These are phyloP conservation scores for Neurospora sp. DNA, from an alignment of 2,329 filamentous ascomycete species.

Conservation along the genomic window DNA sequence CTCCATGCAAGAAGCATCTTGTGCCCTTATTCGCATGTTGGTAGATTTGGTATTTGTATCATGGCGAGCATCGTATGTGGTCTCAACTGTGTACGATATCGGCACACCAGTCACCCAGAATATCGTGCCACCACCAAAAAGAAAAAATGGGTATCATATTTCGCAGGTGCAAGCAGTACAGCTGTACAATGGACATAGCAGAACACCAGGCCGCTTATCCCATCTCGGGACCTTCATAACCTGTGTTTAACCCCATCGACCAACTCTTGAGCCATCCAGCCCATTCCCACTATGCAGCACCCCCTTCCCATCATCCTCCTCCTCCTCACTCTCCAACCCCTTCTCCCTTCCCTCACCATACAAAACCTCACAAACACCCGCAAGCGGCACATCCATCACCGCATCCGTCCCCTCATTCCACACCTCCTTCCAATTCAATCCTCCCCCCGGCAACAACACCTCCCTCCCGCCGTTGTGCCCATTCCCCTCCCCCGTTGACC, in stretches of 20 bases:
- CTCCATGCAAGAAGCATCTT: too few species aligned
- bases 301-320: slow-evolving; percentile 5
- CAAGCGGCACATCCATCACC: slow-evolving; percentile 92
- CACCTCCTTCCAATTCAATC: slow-evolving; percentile 63
- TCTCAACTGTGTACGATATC: too few species aligned
- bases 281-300: neutral
- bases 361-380: slow-evolving; percentile 87
- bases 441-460: slow-evolving; percentile 12
- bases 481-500: slow-evolving; percentile 19
- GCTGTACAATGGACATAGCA: neutral
- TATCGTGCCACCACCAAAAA: neutral
- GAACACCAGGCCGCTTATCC: neutral
- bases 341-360: slow-evolving; percentile 54
- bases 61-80: too few species aligned
- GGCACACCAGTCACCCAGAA: neutral
- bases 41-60: too few species aligned
- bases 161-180: neutral
- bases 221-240: neutral
- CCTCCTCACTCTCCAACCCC: slow-evolving; percentile 10
- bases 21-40: too few species aligned
- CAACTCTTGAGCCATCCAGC: neutral
- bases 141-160: neutral
- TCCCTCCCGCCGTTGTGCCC: slow-evolving; percentile 10
- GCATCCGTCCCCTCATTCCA: slow-evolving; percentile 95
- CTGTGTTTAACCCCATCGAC: neutral